A percentile compares a stretch with the other conserved stretches of the same genome.
Evolutionary conservation across 768 basidiomycete species (phyloP).

Genomic region (Lyophyllum decastes): DNA sequence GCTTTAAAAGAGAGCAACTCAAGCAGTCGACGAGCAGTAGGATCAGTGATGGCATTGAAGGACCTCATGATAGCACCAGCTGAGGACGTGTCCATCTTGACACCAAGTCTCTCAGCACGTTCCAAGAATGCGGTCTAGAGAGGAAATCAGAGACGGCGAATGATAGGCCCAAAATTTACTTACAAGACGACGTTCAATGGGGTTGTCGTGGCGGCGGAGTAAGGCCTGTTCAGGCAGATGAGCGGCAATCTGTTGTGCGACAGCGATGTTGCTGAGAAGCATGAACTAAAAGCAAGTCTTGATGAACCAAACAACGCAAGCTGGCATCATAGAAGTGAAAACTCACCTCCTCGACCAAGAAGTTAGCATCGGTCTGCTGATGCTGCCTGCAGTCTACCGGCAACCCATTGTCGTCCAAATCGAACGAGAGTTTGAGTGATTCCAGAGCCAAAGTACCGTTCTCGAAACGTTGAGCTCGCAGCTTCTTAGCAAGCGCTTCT

Average conservation of each 20-base stretch:
- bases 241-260: constrained; percentile 92
- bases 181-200: constrained; percentile 89
- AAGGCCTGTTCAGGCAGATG: constrained; percentile 97
- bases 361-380: constrained; percentile 70
- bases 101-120: constrained; percentile 83
- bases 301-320: not conserved
- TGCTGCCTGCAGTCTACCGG: constrained; percentile 79
- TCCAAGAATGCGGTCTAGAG: constrained; percentile 71
- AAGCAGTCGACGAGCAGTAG: constrained; percentile 74
- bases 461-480: constrained; percentile 74
- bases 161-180: constrained; percentile 22
- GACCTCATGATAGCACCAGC: constrained; percentile 84
- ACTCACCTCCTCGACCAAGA: constrained; percentile 85
- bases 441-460: constrained; percentile 77
- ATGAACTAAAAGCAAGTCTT: constrained; percentile 65
- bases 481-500: constrained; percentile 66
- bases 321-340: not conserved
- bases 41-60: constrained; percentile 72
- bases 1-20: constrained; percentile 86
- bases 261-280: constrained; percentile 86
- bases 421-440: constrained; percentile 72
- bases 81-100: constrained; percentile 77
- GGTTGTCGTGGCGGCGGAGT: constrained; percentile 90
- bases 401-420: constrained; percentile 74
- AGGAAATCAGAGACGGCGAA: constrained; percentile 14